Evolutionary conservation across 345 rosid genomes (phyloP), one percentile per base, ranked within the genome.

Genomic region (Conringia planisiliqua): DNA sequence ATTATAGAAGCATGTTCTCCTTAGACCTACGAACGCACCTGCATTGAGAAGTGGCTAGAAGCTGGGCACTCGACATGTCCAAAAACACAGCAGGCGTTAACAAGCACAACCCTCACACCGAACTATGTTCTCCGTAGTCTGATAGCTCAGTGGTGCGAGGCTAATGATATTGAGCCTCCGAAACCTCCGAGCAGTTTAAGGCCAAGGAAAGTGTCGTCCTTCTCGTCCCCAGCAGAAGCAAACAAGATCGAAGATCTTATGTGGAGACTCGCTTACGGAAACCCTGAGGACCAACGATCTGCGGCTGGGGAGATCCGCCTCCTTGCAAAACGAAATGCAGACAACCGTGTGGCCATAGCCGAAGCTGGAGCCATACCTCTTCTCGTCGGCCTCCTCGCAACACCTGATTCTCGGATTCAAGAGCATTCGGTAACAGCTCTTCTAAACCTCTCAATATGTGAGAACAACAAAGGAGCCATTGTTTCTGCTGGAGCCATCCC

Each of bases 351-450:
- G 60, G 99, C 99, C 56, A 89, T 95, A 64, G 99, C 99, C 22
- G 97, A 95, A 84, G 99, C 99, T 54, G 99, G 99, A 63, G 99
- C 97, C 51, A 86, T 95, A 78, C 99, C 97, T 74, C 90, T 86
- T 67, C 97, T 95, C 3, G 90, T 95, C 6, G 73, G 79, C 62
- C 96, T 92, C 65, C 90, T 95, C 58, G 89, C 87, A 33, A 88
- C 96, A 30, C 86, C 92, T 4, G 99, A 95, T 71, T 88, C 96
- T 10, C 87, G 91, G 52, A 92, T 83, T 51, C 99, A 95, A 83
- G 99, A 95, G 73, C 99, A 95, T 72, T 92, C 96, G 3, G 97
- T 95, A 11, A 95, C 99, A 0, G 96, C 97, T 4, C 96, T 95
- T 33, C 87, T 95, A 50, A 95, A 95, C 86, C 97, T 95, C 29